Conservation (phyloP, 192 early-diverging fungal species). For the Backusella psychrophila region DNA sequence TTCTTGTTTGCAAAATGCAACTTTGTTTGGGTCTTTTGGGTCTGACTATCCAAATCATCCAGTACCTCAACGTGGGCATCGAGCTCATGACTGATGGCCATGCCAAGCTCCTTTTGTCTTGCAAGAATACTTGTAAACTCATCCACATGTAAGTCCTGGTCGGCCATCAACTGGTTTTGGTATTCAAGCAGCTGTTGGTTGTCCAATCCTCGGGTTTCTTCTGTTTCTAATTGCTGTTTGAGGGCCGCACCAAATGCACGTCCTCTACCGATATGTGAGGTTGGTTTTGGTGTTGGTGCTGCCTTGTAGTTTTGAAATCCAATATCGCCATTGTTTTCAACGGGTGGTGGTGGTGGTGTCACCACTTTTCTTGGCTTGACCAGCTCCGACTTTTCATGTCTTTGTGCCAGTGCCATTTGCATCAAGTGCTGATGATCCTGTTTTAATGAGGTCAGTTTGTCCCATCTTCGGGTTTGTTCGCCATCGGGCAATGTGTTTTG, state of each 20-base stretch:
- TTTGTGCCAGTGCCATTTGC: constrained; percentile 49
- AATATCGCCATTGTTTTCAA: neutral
- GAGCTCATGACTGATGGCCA: constrained; percentile 84
- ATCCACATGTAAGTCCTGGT: constrained; percentile 78
- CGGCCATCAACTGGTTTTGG: constrained; percentile 74
- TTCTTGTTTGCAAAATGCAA: constrained; percentile 75
- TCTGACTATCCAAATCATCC: constrained; percentile 74
- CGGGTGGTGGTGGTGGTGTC: neutral
- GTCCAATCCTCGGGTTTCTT: constrained; percentile 74
- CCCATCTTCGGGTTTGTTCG: constrained; percentile 73
- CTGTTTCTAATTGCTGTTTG: constrained; percentile 55
- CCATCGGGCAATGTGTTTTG: constrained; percentile 51
- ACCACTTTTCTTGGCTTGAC: neutral
- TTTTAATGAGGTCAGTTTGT: constrained; percentile 69
- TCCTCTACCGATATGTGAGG: neutral
- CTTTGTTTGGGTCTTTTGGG: constrained; percentile 71
- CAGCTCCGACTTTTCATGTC: constrained; percentile 12
- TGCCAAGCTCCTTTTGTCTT: constrained; percentile 84
- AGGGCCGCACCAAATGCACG: constrained; percentile 19
- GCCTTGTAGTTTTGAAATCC: neutral
- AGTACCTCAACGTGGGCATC: constrained; percentile 88
- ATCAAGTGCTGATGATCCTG: constrained; percentile 66
- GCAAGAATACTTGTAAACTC: constrained; percentile 70
- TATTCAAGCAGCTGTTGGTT: constrained; percentile 74
- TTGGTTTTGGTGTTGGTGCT: neutral